These are phyloP conservation scores for Thraustochytrium striatum DNA, from an alignment of 352 stramenopile genomes.

Conservation along the genomic window DNA sequence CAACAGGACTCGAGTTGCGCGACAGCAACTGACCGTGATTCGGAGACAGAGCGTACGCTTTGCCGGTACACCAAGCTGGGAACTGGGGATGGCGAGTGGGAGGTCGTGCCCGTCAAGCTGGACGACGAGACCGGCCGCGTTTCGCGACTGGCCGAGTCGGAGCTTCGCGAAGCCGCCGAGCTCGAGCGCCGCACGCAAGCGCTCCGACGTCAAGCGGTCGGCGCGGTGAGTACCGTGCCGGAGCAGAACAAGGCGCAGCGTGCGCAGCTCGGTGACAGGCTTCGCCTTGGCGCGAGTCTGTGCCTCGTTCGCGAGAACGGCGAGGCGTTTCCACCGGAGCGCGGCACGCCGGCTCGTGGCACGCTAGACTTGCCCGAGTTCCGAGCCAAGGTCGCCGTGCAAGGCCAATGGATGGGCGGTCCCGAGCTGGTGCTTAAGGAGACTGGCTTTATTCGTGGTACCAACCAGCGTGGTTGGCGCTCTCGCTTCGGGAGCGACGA, in stretches of 20 bases:
- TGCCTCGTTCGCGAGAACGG: slow-evolving; percentile 45
- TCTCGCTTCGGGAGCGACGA: slow-evolving; percentile 74
- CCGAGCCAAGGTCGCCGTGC: slow-evolving; percentile 65
- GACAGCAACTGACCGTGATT: neutral
- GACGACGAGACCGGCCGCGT: neutral
- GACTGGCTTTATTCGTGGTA: slow-evolving; percentile 69
- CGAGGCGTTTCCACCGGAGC: neutral
- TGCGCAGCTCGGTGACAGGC: slow-evolving; percentile 67
- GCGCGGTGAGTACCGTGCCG: slow-evolving; percentile 61
- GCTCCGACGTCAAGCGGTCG: slow-evolving; percentile 56
- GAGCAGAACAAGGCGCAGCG: no score
- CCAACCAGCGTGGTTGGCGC: slow-evolving; percentile 76
- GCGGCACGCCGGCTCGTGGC: slow-evolving; percentile 59
- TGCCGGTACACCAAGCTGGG: neutral
- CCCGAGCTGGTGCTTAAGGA: slow-evolving; percentile 68
- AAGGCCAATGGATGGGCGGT: slow-evolving; percentile 64
- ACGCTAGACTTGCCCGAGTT: slow-evolving; percentile 77
- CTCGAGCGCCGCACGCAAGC: neutral
- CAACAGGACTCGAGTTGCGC: neutral
- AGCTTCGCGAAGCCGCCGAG: neutral
- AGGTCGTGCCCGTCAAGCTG: neutral
- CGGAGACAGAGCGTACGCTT: neutral
- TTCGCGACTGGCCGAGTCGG: neutral
- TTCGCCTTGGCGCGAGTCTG: slow-evolving; percentile 62
- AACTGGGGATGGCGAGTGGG: neutral